phyloP scores from a whole-genome alignment of 345 rosid species.

The Eutrema japonicum region DNA sequence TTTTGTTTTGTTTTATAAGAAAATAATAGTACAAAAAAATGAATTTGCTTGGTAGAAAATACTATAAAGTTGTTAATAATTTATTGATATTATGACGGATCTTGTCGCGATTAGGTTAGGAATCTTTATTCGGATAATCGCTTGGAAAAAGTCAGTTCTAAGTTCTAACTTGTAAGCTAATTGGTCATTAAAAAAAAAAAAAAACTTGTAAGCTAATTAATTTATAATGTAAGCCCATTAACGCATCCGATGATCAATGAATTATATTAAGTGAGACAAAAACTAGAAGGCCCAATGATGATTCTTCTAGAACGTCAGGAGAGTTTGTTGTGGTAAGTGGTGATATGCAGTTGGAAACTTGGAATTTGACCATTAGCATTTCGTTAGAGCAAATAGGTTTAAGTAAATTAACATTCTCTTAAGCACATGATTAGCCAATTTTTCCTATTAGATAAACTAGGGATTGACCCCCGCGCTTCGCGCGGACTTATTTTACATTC shows the following conservation, averaged over 20 bases:
- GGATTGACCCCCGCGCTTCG: no score
- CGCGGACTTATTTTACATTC: no score
- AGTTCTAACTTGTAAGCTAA: neutral
- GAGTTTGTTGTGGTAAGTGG: no score
- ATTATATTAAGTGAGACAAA: neutral
- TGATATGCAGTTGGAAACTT: no score
- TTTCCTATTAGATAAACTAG: no score
- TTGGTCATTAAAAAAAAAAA: no score
- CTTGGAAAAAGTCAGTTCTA: neutral
- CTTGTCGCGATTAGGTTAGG: conserved; percentile 35
- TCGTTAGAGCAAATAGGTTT: no score
- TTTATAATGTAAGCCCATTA: neutral
- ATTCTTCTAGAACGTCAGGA: neutral
- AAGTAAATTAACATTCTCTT: no score
- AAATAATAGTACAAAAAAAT: no score
- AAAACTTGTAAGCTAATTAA: neutral
- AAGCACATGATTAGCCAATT: no score
- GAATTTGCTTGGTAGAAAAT: neutral
- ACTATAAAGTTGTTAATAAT: neutral
- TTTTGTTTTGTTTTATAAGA: no score
- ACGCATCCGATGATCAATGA: neutral
- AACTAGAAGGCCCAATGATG: conserved; percentile 14
- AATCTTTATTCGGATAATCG: conserved; percentile 35
- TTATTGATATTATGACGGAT: neutral
- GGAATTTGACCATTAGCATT: no score